These are phyloP conservation scores for Pharus latifolius DNA, from an alignment of 176 grass and related monocot genomes.

Conservation along the genomic window DNA sequence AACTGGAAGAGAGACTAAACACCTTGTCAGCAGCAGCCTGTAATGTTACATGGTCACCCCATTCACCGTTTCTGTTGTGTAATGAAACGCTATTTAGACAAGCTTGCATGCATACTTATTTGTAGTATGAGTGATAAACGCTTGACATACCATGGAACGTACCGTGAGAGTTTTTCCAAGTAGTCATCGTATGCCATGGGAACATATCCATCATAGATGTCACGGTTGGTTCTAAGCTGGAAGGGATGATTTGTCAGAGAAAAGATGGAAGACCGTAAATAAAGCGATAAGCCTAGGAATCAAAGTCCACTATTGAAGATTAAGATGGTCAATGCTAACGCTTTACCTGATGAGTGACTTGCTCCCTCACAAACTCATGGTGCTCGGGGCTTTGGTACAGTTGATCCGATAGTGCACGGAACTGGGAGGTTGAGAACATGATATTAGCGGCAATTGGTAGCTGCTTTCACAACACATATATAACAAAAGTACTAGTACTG, in stretches of 20 bases:
- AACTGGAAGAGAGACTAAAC: constrained; percentile 9
- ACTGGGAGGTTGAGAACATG: constrained; percentile 35
- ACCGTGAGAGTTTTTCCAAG: constrained; percentile 70
- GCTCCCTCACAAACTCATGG: constrained; percentile 90
- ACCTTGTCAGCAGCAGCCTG: constrained; percentile 95
- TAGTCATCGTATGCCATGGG: constrained; percentile 93
- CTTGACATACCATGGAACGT: neutral
- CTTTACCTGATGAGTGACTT: constrained; percentile 76
- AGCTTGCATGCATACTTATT: neutral
- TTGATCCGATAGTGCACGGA: constrained; percentile 92
- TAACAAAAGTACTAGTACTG: neutral
- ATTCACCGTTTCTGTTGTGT: constrained; percentile 65
- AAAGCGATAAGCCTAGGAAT: neutral
- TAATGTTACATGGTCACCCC: constrained; percentile 97
- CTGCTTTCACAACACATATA: neutral
- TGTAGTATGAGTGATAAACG: neutral
- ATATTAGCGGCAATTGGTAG: constrained; percentile 11
- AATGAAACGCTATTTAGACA: constrained; percentile 15
- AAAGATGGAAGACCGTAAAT: neutral
- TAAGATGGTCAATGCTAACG: neutral
- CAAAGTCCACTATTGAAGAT: neutral
- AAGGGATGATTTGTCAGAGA: constrained; percentile 20
- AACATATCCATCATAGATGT: constrained; percentile 87
- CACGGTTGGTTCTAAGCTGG: constrained; percentile 72
- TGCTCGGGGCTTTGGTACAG: constrained; percentile 80